Evolutionary conservation across 2,329 filamentous ascomycete genomes (phyloP).

Genomic region (Pseudogymnoascus sp.): DNA sequence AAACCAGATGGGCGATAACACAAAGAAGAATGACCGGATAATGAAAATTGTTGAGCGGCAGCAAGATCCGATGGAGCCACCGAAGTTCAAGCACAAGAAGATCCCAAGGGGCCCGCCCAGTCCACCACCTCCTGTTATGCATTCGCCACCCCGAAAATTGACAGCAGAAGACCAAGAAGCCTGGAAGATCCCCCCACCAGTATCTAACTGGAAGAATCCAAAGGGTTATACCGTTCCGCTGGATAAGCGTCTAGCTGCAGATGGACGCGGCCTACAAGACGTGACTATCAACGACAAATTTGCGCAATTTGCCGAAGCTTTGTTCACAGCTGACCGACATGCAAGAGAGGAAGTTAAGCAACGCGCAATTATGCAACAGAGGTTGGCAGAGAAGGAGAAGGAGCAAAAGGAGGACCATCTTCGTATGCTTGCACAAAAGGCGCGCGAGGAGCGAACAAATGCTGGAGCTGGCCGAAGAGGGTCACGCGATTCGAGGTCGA

Average conservation of each 20-base stretch:
- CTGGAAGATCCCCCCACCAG: conserved; percentile 84
- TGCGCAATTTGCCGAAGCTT: conserved; percentile 85
- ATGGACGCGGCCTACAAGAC: conserved; percentile 86
- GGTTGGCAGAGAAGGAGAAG: conserved; percentile 94
- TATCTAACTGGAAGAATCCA: conserved; percentile 99
- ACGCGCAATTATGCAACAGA: conserved; percentile 88
- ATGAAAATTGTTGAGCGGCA: conserved; percentile 98
- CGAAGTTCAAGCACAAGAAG: conserved; percentile 98
- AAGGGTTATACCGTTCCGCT: conserved; percentile 96
- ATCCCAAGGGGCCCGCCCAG: conserved; percentile 88
- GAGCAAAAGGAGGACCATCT: conserved; percentile 87
- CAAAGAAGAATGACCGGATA: conserved; percentile 84
- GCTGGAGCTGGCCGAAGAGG: conserved; percentile 40
- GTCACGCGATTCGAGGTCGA: conserved; percentile 31
- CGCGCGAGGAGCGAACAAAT: conserved; percentile 68
- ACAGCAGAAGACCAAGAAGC: conserved; percentile 96
- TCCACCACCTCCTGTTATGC: conserved; percentile 88
- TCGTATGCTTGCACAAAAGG: conserved; percentile 80
- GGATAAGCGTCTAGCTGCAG: conserved; percentile 90
- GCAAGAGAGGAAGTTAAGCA: conserved; percentile 93
- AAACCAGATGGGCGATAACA: conserved; percentile 87
- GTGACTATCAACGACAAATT: conserved; percentile 98
- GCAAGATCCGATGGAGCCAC: conserved; percentile 90
- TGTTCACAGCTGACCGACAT: conserved; percentile 91
- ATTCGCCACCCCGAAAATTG: conserved; percentile 87